These are phyloP conservation scores for Coelastrella sp. DNA, from an alignment of 139 green algal species.

Conservation along the genomic window DNA sequence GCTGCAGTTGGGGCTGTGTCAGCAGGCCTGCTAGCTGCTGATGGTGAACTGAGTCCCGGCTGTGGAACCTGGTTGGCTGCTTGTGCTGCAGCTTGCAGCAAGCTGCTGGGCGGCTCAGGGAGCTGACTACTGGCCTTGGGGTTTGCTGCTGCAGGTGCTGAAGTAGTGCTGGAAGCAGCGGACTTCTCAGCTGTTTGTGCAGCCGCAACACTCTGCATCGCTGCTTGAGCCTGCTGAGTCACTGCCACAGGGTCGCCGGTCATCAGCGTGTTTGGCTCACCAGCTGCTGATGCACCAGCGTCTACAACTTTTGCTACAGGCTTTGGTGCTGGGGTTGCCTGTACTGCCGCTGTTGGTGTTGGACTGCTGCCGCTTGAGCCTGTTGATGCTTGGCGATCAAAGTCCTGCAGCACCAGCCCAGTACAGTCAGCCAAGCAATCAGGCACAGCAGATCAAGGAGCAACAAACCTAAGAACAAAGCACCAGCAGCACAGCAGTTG, in stretches of 20 bases:
- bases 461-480: no score
- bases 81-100: constrained; percentile 11
- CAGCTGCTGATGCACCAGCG: not conserved
- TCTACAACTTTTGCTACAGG: not conserved
- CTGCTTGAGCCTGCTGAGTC: not conserved
- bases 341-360: constrained; percentile 2
- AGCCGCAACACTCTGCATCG: not conserved
- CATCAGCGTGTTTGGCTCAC: no score
- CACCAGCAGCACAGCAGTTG: no score
- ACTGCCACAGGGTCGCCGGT: not conserved
- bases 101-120: not conserved
- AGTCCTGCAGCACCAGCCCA: no score
- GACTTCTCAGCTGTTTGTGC: no score
- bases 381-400: not conserved
- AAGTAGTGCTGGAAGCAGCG: not conserved
- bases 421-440: no score
- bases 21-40: not conserved
- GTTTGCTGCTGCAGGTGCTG: constrained; percentile 14
- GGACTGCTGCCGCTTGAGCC: constrained; percentile 30
- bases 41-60: not conserved
- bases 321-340: not conserved
- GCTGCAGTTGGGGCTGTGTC: not conserved
- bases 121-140: constrained; percentile 6
- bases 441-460: no score
- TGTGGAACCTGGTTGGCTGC: not conserved